Evolutionary conservation across 495 filamentous ascomycete species (phyloP), one percentile per base, ranked within the genome.

Genomic region (Penicillium pulvis): DNA sequence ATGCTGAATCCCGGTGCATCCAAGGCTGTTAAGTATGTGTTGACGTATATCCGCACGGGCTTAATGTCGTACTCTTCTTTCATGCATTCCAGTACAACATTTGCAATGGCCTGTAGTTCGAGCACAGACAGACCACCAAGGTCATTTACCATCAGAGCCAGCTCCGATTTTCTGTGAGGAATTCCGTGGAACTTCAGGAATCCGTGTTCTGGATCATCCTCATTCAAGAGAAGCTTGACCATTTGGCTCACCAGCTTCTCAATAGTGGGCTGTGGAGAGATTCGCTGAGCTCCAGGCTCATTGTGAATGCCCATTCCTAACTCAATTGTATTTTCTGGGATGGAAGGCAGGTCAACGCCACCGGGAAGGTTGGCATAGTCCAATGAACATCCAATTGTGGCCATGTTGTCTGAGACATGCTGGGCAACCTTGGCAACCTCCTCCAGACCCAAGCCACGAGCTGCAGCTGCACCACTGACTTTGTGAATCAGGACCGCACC

Each of bases 231-330:
- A 0, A 58, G 45, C 24, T 58, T 58, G 28, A 54, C 20, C 45
- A 56, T 54, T 4, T 48, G 41, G 50, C 39, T 51, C 3, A 62
- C 51, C 1, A 62, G 36, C 14, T 62, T 42, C 14, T 62, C 59
- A 35, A 58, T 53, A 0, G 55, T 43, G 4, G 59, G 54, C 24
- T 53, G 49, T 20, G 54, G 55, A 2, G 59, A 57, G 39, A 62
- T 54, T 2, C 51, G 54, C 30, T 54, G 43, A 28, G 51, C 50
- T 10, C 44, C 59, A 20, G 59, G 59, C 12, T 62, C 59, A 28
- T 62, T 62, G 55, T 62, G 59, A 39, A 62, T 62, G 20, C 59
- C 59, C 50, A 55, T 57, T 16, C 59, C 59, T 7, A 62, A 16
- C 6, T 57, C 59, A 42, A 62, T 51, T 6, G 51, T 50, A 30